Evolutionary conservation across 1,284 basidiomycete species (phyloP), one percentile per base, ranked within the genome.

Genomic region (Moniliella sp.): DNA sequence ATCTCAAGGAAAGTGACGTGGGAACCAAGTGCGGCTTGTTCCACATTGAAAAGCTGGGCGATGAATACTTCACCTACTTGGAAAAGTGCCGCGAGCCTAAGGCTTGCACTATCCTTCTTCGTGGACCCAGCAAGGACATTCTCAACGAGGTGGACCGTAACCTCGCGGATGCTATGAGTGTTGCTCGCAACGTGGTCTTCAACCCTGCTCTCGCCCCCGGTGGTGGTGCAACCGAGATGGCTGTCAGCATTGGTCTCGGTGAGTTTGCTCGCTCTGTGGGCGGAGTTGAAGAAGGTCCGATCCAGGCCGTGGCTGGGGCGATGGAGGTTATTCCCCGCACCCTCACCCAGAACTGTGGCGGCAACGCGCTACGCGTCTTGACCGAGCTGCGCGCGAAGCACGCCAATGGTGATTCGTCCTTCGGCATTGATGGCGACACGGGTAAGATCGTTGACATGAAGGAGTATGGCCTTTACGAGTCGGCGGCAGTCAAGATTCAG

Each of bases 71-170:
- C 61, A 79, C 86, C 26, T 94, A 93, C 74, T 69, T 94, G 35
- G 82, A 80, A 21, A 73, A 83, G 60, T 97, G 91, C 68, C 67
- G 68, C 28, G 69, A 72, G n/a, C 88, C 88, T 17, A 93, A 93
- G 65, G 88, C 91, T 2, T 97, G 88, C 69, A 94, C 88, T 5
- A 86, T 97, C 62, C 72, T 97, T 32, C 76, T 97, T n/a, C 82
- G 88, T 26, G 88, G 88, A 1, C 88, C 88, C 0, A 88, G 81
- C 4, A 97, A 97, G 64, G 88, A 97, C 57, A 84, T 97, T 50
- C 68, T 97, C 27, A 91, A 94, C 64, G 88, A 97, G 65, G 81
- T 94, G 49, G 88, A 97, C 64, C 74, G 86, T 28, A 97, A 97
- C 64, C 70, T 97, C 16, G 83, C 84, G 0, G 91, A 97, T 50